Evolutionary conservation across 495 filamentous ascomycete genomes (phyloP).

Genomic region (Venustampulla echinocandica): DNA sequence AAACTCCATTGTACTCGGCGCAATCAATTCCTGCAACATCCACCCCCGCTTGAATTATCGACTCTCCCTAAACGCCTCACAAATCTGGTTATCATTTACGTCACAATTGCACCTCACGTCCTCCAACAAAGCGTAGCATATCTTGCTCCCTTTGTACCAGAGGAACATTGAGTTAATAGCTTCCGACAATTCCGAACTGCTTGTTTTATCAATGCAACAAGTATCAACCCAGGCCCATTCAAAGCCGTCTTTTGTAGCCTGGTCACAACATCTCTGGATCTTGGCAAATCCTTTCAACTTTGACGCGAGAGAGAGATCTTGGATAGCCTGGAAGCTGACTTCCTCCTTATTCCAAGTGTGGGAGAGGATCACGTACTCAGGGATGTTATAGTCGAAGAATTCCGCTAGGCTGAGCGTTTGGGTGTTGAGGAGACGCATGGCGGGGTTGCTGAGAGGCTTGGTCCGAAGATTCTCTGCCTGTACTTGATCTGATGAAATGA

Average conservation of each 20-base stretch:
- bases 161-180: background rate
- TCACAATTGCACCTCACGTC: background rate
- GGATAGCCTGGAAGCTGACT: background rate
- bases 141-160: background rate
- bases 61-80: background rate
- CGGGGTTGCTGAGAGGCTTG: no score
- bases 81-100: background rate
- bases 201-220: background rate
- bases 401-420: background rate
- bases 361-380: constrained; percentile 18
- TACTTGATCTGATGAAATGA: no score
- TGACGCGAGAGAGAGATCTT: background rate
- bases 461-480: no score
- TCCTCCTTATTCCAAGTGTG: background rate
- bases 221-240: background rate
- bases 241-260: background rate
- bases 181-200: background rate
- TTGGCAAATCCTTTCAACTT: background rate
- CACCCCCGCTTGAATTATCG: constrained; percentile 25
- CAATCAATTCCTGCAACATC: constrained; percentile 28
- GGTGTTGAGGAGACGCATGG: background rate
- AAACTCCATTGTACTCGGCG: constrained; percentile 8
- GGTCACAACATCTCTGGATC: background rate
- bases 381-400: background rate
- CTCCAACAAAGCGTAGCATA: background rate